Conservation (phyloP, 371 early-diverging fungal genomes). For the Mortierella sp. region DNA sequence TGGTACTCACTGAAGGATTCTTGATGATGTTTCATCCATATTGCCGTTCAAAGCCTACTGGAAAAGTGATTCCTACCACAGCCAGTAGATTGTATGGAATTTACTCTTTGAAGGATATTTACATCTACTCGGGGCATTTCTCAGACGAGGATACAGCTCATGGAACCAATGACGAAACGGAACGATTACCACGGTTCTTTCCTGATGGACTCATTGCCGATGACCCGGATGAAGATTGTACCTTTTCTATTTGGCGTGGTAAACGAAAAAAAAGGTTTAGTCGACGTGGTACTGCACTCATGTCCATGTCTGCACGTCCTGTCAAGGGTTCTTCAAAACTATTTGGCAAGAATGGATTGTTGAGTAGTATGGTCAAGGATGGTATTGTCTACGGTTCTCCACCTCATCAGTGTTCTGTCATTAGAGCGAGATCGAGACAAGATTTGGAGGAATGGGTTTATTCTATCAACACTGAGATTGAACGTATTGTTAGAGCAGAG, state of each 20-base stretch:
- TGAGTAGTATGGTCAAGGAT: constrained; percentile 43
- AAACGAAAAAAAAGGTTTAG: constrained; percentile 59
- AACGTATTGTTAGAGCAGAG: constrained; percentile 47
- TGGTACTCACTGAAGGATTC: constrained; percentile 64
- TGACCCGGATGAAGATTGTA: constrained; percentile 64
- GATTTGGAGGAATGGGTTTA: constrained; percentile 59
- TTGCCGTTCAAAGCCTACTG: constrained; percentile 53
- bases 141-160: constrained; percentile 51
- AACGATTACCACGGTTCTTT: constrained; percentile 61
- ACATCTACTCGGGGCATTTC: constrained; percentile 68
- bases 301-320: constrained; percentile 29
- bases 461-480: constrained; percentile 57
- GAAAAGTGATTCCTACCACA: constrained; percentile 46
- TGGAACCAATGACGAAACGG: constrained; percentile 43
- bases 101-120: constrained; percentile 65
- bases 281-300: constrained; percentile 20
- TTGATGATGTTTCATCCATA: constrained; percentile 63
- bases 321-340: constrained; percentile 29
- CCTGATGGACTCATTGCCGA: constrained; percentile 62
- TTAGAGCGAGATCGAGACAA: constrained; percentile 47
- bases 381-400: constrained; percentile 44
- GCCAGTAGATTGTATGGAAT: constrained; percentile 58
- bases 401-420: constrained; percentile 32
- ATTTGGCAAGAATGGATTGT: constrained; percentile 42
- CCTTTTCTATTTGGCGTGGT: constrained; percentile 72